A percentile compares a stretch with the other conserved stretches of the same genome.
phyloP scores from a whole-genome alignment of 1,284 basidiomycete genomes.

The Puccinia novopanici region DNA sequence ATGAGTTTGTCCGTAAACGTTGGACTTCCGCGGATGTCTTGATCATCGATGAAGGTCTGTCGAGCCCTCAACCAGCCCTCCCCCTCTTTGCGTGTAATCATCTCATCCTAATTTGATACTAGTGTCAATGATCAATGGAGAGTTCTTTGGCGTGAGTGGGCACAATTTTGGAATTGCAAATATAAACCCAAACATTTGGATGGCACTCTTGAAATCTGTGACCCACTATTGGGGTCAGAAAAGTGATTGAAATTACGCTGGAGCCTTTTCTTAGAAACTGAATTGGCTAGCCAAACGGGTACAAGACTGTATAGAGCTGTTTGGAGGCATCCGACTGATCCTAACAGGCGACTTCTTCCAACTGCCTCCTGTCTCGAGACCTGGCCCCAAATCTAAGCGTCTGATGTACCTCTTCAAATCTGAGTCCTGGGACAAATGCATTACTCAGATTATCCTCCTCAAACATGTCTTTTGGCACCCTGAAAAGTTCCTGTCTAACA shows the following conservation, averaged over 20 bases:
- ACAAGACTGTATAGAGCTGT: not conserved
- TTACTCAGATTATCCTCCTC: slow-evolving; percentile 77
- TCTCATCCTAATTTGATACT: not conserved
- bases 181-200: too few species aligned
- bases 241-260: too few species aligned
- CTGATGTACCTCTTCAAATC: slow-evolving; percentile 82
- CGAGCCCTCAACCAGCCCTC: too few species aligned
- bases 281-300: slow-evolving; percentile 23
- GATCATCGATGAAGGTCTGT: slow-evolving; percentile 88
- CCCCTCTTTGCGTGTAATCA: slow-evolving; percentile 35
- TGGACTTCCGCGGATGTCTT: slow-evolving; percentile 66
- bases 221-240: too few species aligned
- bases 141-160: slow-evolving; percentile 72
- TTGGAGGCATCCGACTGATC: slow-evolving; percentile 68
- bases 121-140: slow-evolving; percentile 98
- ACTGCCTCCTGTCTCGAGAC: slow-evolving; percentile 77
- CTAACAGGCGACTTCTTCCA: slow-evolving; percentile 97
- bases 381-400: slow-evolving; percentile 57
- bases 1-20: slow-evolving; percentile 69
- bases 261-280: slow-evolving; percentile 22
- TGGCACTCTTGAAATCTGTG: too few species aligned
- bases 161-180: too few species aligned
- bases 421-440: slow-evolving; percentile 73
- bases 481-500: slow-evolving; percentile 56
- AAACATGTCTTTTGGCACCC: slow-evolving; percentile 80